A percentile compares a stretch with the other conserved stretches of the same genome.
These are phyloP conservation scores for Apiotrichum veenhuisii DNA, from an alignment of 1,284 basidiomycete genomes.

Conservation along the genomic window DNA sequence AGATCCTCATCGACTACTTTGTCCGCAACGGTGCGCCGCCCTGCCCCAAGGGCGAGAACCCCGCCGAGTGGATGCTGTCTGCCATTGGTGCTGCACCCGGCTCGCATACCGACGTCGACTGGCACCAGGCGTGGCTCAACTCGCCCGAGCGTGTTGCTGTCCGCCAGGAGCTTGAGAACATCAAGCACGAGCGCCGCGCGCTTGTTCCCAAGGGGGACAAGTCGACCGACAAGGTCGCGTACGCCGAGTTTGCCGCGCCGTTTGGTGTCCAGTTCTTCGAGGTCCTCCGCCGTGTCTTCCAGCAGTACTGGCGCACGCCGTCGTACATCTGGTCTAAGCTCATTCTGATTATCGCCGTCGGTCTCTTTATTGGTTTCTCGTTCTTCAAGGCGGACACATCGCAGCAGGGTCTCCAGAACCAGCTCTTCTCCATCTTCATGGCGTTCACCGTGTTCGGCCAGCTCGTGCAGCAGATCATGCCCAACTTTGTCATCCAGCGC, in stretches of 20 bases:
- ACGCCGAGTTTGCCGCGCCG: constrained; percentile 57
- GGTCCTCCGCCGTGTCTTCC: constrained; percentile 57
- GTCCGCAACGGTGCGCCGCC: constrained; percentile 21
- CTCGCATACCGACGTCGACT: constrained; percentile 59
- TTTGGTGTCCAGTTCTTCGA: constrained; percentile 56
- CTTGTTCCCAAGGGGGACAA: constrained; percentile 26
- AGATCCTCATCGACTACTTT: constrained; percentile 44
- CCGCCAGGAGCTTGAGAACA: constrained; percentile 49
- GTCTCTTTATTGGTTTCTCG: constrained; percentile 54
- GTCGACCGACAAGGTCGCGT: constrained; percentile 31
- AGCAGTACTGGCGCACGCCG: constrained; percentile 62
- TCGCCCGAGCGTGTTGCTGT: constrained; percentile 49
- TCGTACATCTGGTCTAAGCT: constrained; percentile 75
- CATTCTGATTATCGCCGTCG: constrained; percentile 47
- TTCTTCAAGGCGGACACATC: constrained; percentile 65
- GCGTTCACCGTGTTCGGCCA: constrained; percentile 50
- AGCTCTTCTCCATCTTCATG: constrained; percentile 62
- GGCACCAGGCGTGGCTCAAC: constrained; percentile 65
- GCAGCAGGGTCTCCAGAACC: constrained; percentile 73
- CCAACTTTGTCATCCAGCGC: constrained; percentile 53
- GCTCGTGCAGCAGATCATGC: constrained; percentile 51
- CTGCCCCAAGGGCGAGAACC: constrained; percentile 27
- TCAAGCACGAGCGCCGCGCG: constrained; percentile 44
- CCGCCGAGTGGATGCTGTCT: constrained; percentile 38
- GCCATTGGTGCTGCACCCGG: constrained; percentile 71